phyloP scores from a whole-genome alignment of 2,329 filamentous ascomycete genomes.

The Hysterium pulicare region DNA sequence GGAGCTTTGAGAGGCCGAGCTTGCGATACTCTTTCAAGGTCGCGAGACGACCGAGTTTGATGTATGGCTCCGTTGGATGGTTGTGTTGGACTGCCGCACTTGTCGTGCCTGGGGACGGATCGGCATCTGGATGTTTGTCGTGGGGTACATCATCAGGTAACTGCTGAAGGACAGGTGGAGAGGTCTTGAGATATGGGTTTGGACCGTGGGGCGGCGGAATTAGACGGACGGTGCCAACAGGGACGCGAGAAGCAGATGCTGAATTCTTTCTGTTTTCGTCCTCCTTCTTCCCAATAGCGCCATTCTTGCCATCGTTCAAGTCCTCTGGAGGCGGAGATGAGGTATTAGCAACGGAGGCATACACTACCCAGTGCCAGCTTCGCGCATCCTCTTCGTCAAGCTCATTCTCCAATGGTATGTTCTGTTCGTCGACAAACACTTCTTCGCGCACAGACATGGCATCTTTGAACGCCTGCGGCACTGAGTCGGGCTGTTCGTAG shows the following conservation, averaged over 20 bases:
- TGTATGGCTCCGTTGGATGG: conserved; percentile 69
- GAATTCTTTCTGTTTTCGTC: conserved; percentile 33
- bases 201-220: conserved; percentile 75
- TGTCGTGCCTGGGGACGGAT: conserved; percentile 16
- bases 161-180: not conserved
- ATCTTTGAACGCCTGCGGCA: conserved; percentile 49
- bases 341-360: conserved; percentile 58
- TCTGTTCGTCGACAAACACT: conserved; percentile 59
- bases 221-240: conserved; percentile 74
- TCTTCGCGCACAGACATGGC: conserved; percentile 56
- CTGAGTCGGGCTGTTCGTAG: conserved; percentile 29
- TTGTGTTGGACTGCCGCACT: conserved; percentile 34
- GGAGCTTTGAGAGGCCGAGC: conserved; percentile 59
- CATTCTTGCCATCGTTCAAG: conserved; percentile 36
- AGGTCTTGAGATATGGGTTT: conserved; percentile 51
- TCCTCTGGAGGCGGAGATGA: conserved; percentile 27
- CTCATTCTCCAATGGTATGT: conserved; percentile 62
- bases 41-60: conserved; percentile 78
- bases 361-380: conserved; percentile 85
- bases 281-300: conserved; percentile 37
- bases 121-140: conserved; percentile 30
- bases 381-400: conserved; percentile 76
- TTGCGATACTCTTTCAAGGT: conserved; percentile 65
- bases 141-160: not conserved
- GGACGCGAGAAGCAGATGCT: conserved; percentile 42